These are phyloP conservation scores for Umbilicus rupestris DNA, from an alignment of 164 flowering plant genomes.

Conservation along the genomic window DNA sequence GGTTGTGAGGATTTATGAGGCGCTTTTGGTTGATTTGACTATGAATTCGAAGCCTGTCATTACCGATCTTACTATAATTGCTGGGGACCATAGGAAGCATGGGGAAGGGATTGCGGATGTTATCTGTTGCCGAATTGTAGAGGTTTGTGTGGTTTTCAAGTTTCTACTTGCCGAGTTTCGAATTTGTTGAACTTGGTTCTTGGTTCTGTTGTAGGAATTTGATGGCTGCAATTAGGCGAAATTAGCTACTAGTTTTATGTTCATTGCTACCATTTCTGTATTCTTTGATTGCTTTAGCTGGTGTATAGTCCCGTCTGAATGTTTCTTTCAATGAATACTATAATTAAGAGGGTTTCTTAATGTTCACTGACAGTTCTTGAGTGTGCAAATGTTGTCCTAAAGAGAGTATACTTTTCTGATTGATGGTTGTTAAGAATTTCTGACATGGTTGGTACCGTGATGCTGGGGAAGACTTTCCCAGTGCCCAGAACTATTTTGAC, in stretches of 20 bases:
- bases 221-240: not conserved
- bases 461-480: too few relatives aligned
- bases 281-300: not conserved
- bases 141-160: constrained; percentile 35
- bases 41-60: constrained; percentile 92
- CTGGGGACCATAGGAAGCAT: constrained; percentile 68
- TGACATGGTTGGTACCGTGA: too few relatives aligned
- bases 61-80: constrained; percentile 89
- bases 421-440: too few relatives aligned
- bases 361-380: too few relatives aligned
- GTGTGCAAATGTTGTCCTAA: too few relatives aligned
- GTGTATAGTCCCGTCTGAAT: too few relatives aligned
- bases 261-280: not conserved
- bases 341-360: too few relatives aligned
- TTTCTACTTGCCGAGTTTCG: not conserved
- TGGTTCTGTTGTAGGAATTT: not conserved
- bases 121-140: constrained; percentile 69
- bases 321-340: too few relatives aligned
- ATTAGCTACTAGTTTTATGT: not conserved
- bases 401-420: too few relatives aligned
- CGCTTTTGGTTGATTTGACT: constrained; percentile 50
- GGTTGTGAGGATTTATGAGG: constrained; percentile 61
- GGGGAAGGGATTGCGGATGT: constrained; percentile 83
- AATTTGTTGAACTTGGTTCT: not conserved
- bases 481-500: too few relatives aligned